These are phyloP conservation scores for Thuidium tamariscinum DNA, from an alignment of 225 moss, liverwort and hornwort genomes.

Conservation along the genomic window DNA sequence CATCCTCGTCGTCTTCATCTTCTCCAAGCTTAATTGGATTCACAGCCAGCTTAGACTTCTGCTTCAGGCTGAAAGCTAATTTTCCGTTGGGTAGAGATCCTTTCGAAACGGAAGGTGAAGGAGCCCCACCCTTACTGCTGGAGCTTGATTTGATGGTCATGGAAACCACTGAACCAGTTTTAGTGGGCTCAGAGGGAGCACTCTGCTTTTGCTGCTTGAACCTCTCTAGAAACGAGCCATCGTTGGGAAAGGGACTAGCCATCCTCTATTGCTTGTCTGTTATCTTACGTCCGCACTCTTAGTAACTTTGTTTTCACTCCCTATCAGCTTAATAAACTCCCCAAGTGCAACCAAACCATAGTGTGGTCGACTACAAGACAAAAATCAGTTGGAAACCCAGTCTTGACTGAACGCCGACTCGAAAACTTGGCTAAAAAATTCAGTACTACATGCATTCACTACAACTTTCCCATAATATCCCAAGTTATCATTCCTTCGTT, in stretches of 20 bases:
- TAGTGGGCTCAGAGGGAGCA: slow-evolving; percentile 1
- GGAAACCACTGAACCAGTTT: slow-evolving; percentile 21
- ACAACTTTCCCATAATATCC: not conserved
- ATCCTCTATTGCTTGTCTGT: slow-evolving; percentile 21
- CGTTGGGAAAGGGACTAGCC: slow-evolving; percentile 68
- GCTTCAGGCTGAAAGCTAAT: slow-evolving; percentile 87
- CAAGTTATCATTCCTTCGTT: not conserved
- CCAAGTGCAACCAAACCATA: not conserved
- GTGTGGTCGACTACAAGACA: not conserved
- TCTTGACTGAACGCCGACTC: not conserved
- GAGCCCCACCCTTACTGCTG: slow-evolving; percentile 10
- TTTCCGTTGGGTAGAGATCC: slow-evolving; percentile 61
- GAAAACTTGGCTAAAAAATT: not conserved
- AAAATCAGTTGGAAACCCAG: not conserved
- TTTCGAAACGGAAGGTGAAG: slow-evolving; percentile 3
- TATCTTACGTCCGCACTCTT: slow-evolving; percentile 7
- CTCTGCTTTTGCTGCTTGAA: slow-evolving; percentile 78
- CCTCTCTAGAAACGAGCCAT: slow-evolving; percentile 87
- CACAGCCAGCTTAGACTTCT: slow-evolving; percentile 79
- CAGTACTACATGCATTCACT: not conserved
- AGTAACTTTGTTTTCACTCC: not conserved
- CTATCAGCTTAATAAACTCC: not conserved
- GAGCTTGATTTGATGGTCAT: slow-evolving; percentile 17
- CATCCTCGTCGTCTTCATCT: slow-evolving; percentile 70
- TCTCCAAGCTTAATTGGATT: slow-evolving; percentile 76